These are phyloP conservation scores for Termitomyces sp. DNA, from an alignment of 768 basidiomycete genomes.

Conservation along the genomic window DNA sequence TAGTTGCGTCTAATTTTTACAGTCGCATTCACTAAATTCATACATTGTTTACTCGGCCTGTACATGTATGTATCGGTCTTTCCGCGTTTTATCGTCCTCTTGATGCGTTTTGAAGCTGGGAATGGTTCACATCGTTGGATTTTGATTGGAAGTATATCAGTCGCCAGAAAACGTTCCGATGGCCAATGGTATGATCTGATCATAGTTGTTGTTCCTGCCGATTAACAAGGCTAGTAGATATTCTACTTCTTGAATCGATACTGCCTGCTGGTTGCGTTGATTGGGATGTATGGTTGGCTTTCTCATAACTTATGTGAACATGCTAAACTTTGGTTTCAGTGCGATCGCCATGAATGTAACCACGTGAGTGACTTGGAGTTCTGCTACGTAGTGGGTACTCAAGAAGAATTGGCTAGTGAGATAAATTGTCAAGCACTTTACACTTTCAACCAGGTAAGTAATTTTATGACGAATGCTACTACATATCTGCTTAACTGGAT, in stretches of 20 bases:
- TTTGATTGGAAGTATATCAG: constrained; percentile 65
- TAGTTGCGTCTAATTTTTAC: not conserved
- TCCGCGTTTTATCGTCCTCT: not conserved
- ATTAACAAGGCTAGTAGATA: constrained; percentile 29
- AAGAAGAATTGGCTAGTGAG: constrained; percentile 26
- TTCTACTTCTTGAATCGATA: constrained; percentile 75
- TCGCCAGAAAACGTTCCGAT: constrained; percentile 54
- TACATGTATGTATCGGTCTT: constrained; percentile 43
- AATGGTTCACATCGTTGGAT: constrained; percentile 56
- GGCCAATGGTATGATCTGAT: constrained; percentile 54
- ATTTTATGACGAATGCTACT: not conserved
- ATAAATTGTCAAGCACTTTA: constrained; percentile 67
- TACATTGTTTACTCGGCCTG: constrained; percentile 56
- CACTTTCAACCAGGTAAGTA: constrained; percentile 56
- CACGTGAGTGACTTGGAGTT: constrained; percentile 27
- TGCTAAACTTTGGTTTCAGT: constrained; percentile 27
- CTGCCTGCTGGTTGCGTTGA: constrained; percentile 56
- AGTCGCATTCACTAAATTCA: constrained; percentile 52
- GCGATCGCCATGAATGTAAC: constrained; percentile 58
- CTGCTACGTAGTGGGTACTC: not conserved
- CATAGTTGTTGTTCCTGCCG: not conserved
- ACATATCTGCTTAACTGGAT: not conserved
- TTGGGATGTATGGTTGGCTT: constrained; percentile 56
- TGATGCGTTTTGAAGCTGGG: constrained; percentile 45
- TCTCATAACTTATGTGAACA: not conserved